Evolutionary conservation across 768 basidiomycete species (phyloP), one percentile per base, ranked within the genome.

Genomic region (Kwoniella pini): DNA sequence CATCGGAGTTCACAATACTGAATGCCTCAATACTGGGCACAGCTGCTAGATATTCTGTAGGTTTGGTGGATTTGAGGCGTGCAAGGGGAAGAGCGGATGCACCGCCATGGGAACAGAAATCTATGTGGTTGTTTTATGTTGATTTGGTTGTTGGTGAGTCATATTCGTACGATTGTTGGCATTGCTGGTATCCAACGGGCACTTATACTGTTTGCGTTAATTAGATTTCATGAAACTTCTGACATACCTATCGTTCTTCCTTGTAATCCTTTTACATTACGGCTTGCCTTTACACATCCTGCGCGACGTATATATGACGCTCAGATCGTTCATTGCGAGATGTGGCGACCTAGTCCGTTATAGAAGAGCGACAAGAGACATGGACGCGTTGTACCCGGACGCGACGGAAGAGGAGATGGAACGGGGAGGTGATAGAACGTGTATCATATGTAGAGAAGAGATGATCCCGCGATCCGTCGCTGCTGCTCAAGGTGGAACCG

Each of bases 401-500:
- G 94, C 91, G 40, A 90, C 91, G 3, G 84, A 85, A 68, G 89
- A 87, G 65, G 95, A 98, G 77, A 81, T 98, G 79, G 79, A 82
- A 10, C 82, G 83, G 1, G 88, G 88, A 85, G 87, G 85, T 51
- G 96, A 98, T 79, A 85, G 85, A 58, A 97, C 92, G 2, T 99
- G 96, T 74, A 98, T 99, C 69, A 97, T 99, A 64, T 99, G 96
- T 72, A 85, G 96, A 12, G 96, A 99, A 79, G 96, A 98, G 74
- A 91, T 99, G 93, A 74, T 72, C 49, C 57, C 72, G 31, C 82
- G 54, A 77, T 82, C 38, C 81, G 79, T 59, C 65, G 68, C 66
- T 55, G 62, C 46, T 19, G 27, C 38, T 3, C 17, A 33, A 22
- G 62, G 38, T 13, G 57, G 50, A 22, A 45, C 31, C 11, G 42